Evolutionary conservation across 371 early-diverging fungal genomes (phyloP).

Genomic region (Nematocida minor): DNA sequence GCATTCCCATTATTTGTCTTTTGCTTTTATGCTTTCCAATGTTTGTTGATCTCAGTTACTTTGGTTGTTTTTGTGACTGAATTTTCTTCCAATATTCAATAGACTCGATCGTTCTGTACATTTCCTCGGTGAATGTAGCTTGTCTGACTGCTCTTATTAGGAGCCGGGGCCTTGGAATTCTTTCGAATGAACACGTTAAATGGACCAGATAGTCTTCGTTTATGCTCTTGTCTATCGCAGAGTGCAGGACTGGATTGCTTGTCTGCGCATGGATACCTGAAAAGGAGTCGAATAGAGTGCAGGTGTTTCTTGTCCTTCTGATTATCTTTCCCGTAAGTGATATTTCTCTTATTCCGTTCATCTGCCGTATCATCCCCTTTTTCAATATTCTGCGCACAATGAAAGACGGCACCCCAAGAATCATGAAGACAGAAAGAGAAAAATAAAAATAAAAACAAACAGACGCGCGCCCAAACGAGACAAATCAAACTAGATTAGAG

Average conservation of each 20-base stretch:
- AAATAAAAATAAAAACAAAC: constrained; percentile 9
- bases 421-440: neutral
- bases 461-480: no score
- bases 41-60: constrained; percentile 57
- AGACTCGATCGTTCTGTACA: constrained; percentile 42
- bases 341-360: neutral
- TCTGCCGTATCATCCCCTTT: neutral
- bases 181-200: constrained; percentile 8
- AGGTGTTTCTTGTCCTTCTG: neutral
- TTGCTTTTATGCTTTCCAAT: constrained; percentile 21
- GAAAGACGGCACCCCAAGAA: constrained; percentile 22
- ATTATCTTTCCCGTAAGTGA: constrained; percentile 20
- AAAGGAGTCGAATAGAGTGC: constrained; percentile 27
- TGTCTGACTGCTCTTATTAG: neutral
- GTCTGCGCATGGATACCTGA: constrained; percentile 21
- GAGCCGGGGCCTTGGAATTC: neutral
- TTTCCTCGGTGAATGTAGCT: constrained; percentile 31
- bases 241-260: neutral
- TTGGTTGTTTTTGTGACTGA: constrained; percentile 53
- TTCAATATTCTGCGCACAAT: constrained; percentile 4
- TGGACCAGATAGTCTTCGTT: constrained; percentile 7
- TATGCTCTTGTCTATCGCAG: constrained; percentile 34
- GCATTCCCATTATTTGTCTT: constrained; percentile 22
- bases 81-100: constrained; percentile 46
- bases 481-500: no score